phyloP scores from a whole-genome alignment of 306 rosid species.

The Vigna hirtella region DNA sequence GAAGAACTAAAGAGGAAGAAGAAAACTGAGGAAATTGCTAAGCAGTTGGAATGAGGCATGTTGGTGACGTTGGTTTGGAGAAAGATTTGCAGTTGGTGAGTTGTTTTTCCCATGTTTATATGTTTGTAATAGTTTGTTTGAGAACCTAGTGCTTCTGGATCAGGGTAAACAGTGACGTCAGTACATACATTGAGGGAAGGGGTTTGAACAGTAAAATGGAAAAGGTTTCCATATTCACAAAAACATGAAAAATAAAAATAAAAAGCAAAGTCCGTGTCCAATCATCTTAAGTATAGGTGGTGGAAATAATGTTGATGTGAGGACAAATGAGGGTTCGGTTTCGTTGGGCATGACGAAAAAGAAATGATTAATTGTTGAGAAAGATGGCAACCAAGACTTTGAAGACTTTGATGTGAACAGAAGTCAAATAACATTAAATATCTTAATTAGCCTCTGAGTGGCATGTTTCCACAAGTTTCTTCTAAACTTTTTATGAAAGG shows the following conservation, averaged over 20 bases:
- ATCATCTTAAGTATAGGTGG: background rate
- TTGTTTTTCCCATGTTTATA: background rate
- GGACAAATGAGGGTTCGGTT: background rate
- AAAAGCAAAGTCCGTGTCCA: background rate
- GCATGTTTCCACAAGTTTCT: no score
- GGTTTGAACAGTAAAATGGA: no score
- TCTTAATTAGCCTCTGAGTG: background rate
- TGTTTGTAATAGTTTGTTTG: background rate
- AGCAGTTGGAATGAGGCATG: slow-evolving; percentile 38
- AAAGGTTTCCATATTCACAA: no score
- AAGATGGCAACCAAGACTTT: no score
- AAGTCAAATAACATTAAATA: no score
- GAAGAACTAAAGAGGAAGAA: slow-evolving; percentile 32
- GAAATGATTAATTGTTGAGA: background rate
- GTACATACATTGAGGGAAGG: background rate
- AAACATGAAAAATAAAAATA: background rate
- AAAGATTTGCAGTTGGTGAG: background rate
- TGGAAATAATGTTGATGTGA: background rate
- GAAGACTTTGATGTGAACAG: background rate
- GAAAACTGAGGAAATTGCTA: slow-evolving; percentile 24
- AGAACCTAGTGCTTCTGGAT: background rate
- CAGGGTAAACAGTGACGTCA: slow-evolving; percentile 17
- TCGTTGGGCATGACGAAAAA: background rate
- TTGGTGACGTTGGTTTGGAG: slow-evolving; percentile 18
- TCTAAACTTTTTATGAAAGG: no score